Percentiles rank a stretch among this genome's conserved stretches.
Evolutionary conservation across 2,329 filamentous ascomycete species (phyloP).

Genomic region (Aspergillus pseudoglaucus): DNA sequence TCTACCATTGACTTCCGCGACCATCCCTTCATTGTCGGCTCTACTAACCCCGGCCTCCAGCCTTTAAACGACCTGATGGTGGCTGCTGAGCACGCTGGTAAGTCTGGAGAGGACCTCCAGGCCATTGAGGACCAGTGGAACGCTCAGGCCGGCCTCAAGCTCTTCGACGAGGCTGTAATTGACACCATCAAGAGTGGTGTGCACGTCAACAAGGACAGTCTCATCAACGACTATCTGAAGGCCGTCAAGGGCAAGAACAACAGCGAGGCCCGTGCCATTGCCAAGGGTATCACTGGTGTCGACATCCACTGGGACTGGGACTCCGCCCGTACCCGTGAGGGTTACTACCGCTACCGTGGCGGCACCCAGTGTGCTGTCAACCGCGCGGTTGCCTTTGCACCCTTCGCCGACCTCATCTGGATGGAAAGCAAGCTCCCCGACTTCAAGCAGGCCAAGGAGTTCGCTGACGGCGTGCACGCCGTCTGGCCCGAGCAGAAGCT

Average conservation of each 20-base stretch:
- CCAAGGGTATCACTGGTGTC: constrained; percentile 66
- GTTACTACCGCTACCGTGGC: constrained; percentile 87
- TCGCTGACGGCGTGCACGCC: constrained; percentile 86
- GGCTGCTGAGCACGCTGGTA: constrained; percentile 73
- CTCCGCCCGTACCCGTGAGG: constrained; percentile 82
- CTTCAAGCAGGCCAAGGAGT: constrained; percentile 83
- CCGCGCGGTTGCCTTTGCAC: constrained; percentile 83
- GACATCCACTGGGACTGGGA: constrained; percentile 96
- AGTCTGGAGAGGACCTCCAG: constrained; percentile 73
- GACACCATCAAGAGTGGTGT: constrained; percentile 69
- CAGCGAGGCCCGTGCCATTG: constrained; percentile 70
- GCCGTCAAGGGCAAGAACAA: constrained; percentile 78
- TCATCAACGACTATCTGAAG: constrained; percentile 61
- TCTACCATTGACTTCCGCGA: constrained; percentile 94
- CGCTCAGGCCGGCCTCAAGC: constrained; percentile 68
- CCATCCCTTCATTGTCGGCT: constrained; percentile 85
- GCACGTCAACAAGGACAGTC: constrained; percentile 58
- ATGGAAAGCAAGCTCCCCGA: constrained; percentile 99
- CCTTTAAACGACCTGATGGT: constrained; percentile 88
- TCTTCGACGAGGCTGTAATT: constrained; percentile 84
- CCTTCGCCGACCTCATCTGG: constrained; percentile 95
- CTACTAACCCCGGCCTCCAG: constrained; percentile 76
- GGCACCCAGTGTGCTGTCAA: constrained; percentile 88
- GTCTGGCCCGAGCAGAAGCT: constrained; percentile 96
- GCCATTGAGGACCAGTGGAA: constrained; percentile 88